phyloP scores from a whole-genome alignment of 129 eudicot species.

The Chrysanthemum lavandulifolium region DNA sequence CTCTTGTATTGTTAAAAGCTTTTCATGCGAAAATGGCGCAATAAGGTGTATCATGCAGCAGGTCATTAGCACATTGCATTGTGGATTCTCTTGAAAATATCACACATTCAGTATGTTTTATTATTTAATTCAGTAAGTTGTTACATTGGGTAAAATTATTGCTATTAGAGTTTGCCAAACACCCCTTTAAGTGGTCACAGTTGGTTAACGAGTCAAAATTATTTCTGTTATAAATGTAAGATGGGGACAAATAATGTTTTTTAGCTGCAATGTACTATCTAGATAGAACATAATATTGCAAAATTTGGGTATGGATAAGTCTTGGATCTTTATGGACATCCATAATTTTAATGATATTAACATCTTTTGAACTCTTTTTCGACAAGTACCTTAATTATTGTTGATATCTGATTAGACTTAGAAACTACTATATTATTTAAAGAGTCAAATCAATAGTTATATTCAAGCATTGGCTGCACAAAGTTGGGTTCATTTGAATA shows the following conservation, averaged over 20 bases:
- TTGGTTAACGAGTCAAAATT: no score
- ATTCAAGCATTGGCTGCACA: conserved; percentile 17
- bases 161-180: no score
- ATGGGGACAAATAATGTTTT: background rate
- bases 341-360: conserved; percentile 5
- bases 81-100: no score
- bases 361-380: conserved; percentile 16
- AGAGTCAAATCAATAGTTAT: conserved; percentile 18
- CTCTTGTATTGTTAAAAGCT: no score
- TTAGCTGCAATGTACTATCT: background rate
- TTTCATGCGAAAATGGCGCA: no score
- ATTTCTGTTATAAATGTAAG: no score
- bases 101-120: no score
- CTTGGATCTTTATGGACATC: conserved; percentile 14
- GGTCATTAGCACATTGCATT: no score
- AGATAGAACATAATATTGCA: background rate
- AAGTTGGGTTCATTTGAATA: conserved; percentile 23
- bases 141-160: no score
- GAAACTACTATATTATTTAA: background rate
- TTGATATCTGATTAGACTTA: conserved; percentile 8
- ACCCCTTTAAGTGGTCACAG: no score
- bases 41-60: no score
- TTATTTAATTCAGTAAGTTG: no score
- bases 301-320: background rate
- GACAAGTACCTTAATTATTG: conserved; percentile 5